phyloP scores from a whole-genome alignment of 805 yeast genomes.

The Myxozyma geophila region DNA sequence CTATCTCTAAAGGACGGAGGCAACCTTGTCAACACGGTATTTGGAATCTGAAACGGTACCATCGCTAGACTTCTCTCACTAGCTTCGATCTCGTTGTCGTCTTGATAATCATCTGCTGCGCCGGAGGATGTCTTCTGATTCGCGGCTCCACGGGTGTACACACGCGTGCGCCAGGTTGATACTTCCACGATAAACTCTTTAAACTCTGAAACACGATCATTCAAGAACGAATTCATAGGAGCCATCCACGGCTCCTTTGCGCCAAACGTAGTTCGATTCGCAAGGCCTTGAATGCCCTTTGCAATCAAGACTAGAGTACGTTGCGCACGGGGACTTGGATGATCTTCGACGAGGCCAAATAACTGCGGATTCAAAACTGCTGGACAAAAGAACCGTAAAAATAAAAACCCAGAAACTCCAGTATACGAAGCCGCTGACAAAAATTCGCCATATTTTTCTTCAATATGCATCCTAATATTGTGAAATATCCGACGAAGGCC shows the following conservation, averaged over 20 bases:
- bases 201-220: constrained; percentile 60
- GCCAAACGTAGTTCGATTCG: constrained; percentile 75
- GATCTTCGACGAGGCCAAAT: constrained; percentile 70
- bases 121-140: constrained; percentile 40
- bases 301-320: constrained; percentile 82
- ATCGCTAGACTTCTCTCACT: constrained; percentile 15
- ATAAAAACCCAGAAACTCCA: constrained; percentile 81
- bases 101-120: constrained; percentile 28
- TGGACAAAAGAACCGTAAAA: constrained; percentile 85
- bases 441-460: constrained; percentile 34
- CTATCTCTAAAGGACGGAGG: constrained; percentile 27
- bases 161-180: constrained; percentile 46
- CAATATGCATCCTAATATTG: constrained; percentile 66
- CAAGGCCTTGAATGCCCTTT: constrained; percentile 75
- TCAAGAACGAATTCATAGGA: constrained; percentile 70
- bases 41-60: constrained; percentile 30
- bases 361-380: constrained; percentile 88
- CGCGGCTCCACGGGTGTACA: constrained; percentile 22
- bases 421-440: constrained; percentile 54
- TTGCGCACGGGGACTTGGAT: constrained; percentile 72
- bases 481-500: constrained; percentile 68
- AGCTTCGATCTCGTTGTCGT: constrained; percentile 26
- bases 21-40: constrained; percentile 26
- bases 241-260: constrained; percentile 83
- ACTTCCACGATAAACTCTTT: constrained; percentile 72